phyloP scores from a whole-genome alignment of 1,284 basidiomycete genomes.

The Kalmanozyma brasiliensis region DNA sequence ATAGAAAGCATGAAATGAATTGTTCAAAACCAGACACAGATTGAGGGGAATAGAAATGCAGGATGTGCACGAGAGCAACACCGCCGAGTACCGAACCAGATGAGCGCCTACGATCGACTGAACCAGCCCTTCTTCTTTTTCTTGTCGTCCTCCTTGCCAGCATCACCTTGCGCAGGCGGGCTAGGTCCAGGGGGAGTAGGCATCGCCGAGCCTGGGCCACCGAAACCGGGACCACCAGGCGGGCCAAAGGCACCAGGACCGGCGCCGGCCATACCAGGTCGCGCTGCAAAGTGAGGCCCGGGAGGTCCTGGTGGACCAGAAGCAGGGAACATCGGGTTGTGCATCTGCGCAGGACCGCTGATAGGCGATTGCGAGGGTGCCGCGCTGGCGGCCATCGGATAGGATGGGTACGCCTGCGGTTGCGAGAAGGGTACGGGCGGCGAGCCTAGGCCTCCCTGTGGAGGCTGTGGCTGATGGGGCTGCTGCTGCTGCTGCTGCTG shows the following conservation, averaged over 20 bases:
- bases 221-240: conserved; percentile 3
- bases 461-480: conserved; percentile 7
- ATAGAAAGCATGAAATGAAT: conserved; percentile 7
- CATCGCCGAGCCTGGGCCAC: neutral
- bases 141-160: conserved; percentile 30
- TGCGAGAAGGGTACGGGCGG: conserved; percentile 24
- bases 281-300: conserved; percentile 11
- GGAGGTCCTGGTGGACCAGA: conserved; percentile 6
- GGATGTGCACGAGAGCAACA: conserved; percentile 2
- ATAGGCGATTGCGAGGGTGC: conserved; percentile 13
- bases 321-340: conserved; percentile 29
- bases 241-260: conserved; percentile 4
- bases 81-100: neutral
- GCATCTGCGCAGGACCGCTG: conserved; percentile 7
- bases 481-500: conserved; percentile 12
- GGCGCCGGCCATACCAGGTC: conserved; percentile 19
- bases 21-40: conserved; percentile 8
- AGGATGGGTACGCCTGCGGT: conserved; percentile 42
- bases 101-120: conserved; percentile 21
- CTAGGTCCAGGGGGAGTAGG: conserved; percentile 4
- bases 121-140: conserved; percentile 57
- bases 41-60: neutral
- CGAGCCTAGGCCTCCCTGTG: conserved; percentile 7
- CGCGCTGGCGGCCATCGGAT: conserved; percentile 30
- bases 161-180: conserved; percentile 16